These are phyloP conservation scores for Sarocladium oryzae DNA, from an alignment of 2,329 filamentous ascomycete genomes.

Conservation along the genomic window DNA sequence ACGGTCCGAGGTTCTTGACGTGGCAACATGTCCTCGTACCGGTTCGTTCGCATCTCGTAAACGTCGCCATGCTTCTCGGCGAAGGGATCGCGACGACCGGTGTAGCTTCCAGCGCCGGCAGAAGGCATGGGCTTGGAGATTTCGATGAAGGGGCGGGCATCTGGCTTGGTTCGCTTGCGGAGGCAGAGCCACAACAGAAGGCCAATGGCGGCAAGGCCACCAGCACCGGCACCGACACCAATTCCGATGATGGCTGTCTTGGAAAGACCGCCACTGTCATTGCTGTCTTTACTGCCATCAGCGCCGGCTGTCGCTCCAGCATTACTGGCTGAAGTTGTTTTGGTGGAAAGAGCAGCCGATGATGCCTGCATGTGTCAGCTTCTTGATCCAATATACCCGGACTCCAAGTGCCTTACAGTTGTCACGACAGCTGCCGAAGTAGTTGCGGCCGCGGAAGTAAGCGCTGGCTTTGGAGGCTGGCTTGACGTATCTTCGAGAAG, in stretches of 20 bases:
- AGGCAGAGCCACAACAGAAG: conserved; percentile 24
- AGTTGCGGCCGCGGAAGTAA: conserved; percentile 6
- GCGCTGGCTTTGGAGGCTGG: not conserved
- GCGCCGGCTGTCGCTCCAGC: conserved; percentile 11
- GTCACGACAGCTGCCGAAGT: conserved; percentile 5
- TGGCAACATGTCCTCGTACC: conserved; percentile 53
- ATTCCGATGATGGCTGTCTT: conserved; percentile 42
- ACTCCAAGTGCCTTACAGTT: not conserved
- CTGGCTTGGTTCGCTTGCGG: conserved; percentile 17
- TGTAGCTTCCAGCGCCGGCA: conserved; percentile 32
- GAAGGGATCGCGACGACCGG: conserved; percentile 27
- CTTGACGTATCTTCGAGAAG: not conserved
- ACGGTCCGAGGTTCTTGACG: conserved; percentile 41
- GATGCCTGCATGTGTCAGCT: not conserved
- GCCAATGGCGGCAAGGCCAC: conserved; percentile 32
- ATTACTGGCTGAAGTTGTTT: conserved; percentile 13
- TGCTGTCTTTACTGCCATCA: conserved; percentile 14
- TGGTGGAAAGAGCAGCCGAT: conserved; percentile 8
- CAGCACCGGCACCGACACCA: conserved; percentile 37
- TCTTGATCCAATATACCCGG: too few species aligned
- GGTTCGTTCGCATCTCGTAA: conserved; percentile 44
- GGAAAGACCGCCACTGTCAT: conserved; percentile 26
- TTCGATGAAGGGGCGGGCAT: conserved; percentile 23
- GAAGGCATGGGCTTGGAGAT: conserved; percentile 47
- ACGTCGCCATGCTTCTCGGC: conserved; percentile 33